These are phyloP conservation scores for Glaciozyma antarctica DNA, from an alignment of 768 basidiomycete genomes.

Conservation along the genomic window DNA sequence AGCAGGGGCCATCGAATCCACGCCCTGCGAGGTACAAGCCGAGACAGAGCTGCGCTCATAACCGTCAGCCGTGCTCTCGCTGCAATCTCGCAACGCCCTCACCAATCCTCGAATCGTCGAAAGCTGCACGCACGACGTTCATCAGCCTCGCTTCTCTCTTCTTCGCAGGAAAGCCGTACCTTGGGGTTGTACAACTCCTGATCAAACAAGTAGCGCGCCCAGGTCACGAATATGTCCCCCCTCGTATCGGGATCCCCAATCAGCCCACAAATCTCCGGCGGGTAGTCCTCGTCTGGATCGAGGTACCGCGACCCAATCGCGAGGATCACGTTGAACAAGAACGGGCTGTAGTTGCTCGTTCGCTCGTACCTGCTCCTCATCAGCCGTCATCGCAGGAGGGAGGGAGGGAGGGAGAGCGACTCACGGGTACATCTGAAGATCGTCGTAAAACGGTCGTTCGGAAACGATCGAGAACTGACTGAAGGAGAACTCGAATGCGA, in stretches of 20 bases:
- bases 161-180: background rate
- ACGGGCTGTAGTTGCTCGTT: constrained; percentile 15
- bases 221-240: constrained; percentile 24
- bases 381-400: too few relatives aligned
- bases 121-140: constrained; percentile 4
- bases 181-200: constrained; percentile 10
- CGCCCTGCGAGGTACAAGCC: background rate
- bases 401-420: too few relatives aligned
- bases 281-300: constrained; percentile 20
- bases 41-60: background rate
- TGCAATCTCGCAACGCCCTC: too few relatives aligned
- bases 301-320: constrained; percentile 28
- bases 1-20: constrained; percentile 13
- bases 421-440: too few relatives aligned
- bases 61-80: too few relatives aligned
- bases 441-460: too few relatives aligned
- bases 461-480: too few relatives aligned
- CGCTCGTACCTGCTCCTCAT: background rate
- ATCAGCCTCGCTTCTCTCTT: background rate
- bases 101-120: constrained; percentile 21
- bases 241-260: constrained; percentile 19
- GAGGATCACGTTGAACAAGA: constrained; percentile 20
- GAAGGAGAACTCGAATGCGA: constrained; percentile 17
- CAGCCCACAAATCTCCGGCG: constrained; percentile 20
- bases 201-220: constrained; percentile 5